Percentiles rank a stretch among this genome's conserved stretches.
These are phyloP conservation scores for Magnaporthiopsis incrustans DNA, from an alignment of 2,329 filamentous ascomycete genomes.

Conservation along the genomic window DNA sequence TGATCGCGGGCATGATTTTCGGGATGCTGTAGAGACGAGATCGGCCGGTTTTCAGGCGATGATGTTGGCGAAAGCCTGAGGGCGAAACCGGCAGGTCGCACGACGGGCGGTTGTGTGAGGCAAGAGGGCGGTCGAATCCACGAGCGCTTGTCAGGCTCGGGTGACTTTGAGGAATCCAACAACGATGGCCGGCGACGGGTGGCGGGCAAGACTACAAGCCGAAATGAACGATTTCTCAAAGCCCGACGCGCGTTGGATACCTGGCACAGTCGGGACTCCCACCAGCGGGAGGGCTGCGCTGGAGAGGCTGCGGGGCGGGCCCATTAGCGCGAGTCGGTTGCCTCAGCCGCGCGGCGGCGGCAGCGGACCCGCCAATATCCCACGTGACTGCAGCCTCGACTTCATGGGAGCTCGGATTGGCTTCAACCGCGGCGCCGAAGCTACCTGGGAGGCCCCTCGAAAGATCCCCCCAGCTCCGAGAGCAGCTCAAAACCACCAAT, in stretches of 20 bases:
- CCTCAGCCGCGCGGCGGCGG: background rate
- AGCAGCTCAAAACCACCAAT: slow-evolving; percentile 4
- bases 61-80: background rate
- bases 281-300: background rate
- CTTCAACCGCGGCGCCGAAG: background rate
- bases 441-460: background rate
- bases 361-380: background rate
- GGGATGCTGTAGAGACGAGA: background rate
- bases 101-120: too few species aligned
- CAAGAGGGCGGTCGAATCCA: background rate
- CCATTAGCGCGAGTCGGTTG: background rate
- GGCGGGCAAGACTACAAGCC: background rate
- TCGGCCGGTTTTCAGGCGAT: background rate
- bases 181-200: too few species aligned
- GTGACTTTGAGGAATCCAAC: background rate
- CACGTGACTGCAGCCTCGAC: background rate
- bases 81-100: background rate
- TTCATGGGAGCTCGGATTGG: background rate
- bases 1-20: slow-evolving; percentile 63
- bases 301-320: background rate
- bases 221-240: background rate
- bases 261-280: background rate
- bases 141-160: background rate
- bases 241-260: background rate
- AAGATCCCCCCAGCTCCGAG: background rate